Evolutionary conservation across 352 stramenopile genomes (phyloP), one percentile per base, ranked within the genome.

Genomic region (Pythium brassicae): DNA sequence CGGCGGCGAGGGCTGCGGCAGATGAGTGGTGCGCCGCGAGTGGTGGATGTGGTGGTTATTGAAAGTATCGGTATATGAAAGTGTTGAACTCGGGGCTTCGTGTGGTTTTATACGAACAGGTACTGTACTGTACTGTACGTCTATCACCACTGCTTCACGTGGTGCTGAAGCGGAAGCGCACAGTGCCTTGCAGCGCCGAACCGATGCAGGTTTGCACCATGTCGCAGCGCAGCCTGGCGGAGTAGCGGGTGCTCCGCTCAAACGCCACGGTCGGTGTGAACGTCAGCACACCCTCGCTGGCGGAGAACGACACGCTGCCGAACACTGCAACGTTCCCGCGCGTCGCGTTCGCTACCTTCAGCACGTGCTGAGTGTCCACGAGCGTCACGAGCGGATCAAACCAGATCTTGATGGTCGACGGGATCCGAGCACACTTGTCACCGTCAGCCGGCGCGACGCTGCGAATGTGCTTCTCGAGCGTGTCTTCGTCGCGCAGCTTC

Each of bases 1-100:
- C n/a, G 83, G 83, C 32, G 83, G 83, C 9, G 45, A 63, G 7
- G 79, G 83, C 12, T 89, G 80, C 45, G 71, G 54, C 69, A 48
- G 11, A 1, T 40, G 43, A 26, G 48, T 42, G 27, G 12, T 51
- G 25, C 14, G 17, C 25, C 5, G 23, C 9, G 17, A 27, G 48
- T 53, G 39, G 48, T 17, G 19, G 9, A 27, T 15, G 45, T 35
- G 14, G 44, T 51, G 17, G 17, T 35, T 51, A 35, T 51, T 17
- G 14, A 47, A 47, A 2, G 17, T 51, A n/a, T n/a, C n/a, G n/a
- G n/a, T n/a, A 25, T 37, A 51, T 46, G 17, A 12, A 25, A 35
- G 25, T 51, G 25, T 49, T 17, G n/a, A n/a, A n/a, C n/a, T n/a
- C n/a, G n/a, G n/a, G n/a, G n/a, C n/a, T n/a, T n/a, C n/a, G n/a